Conservation (phyloP, 768 basidiomycete species). For the Tylopilus cervinicoccineus region DNA sequence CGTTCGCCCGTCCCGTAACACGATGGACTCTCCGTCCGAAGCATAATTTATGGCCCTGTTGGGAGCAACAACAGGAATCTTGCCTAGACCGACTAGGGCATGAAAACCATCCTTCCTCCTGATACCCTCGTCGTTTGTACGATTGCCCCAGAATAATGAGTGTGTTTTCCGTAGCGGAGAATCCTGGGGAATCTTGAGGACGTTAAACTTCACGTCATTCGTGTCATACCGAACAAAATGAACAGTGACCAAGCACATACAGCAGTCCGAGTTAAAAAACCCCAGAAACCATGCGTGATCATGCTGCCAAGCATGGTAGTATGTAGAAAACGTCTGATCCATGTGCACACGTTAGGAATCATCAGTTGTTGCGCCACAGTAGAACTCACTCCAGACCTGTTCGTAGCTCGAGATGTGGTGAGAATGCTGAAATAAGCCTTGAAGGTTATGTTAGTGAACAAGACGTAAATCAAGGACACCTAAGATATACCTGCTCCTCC, state of each 20-base stretch:
- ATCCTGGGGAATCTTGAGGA: slow-evolving; percentile 33
- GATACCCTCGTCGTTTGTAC: slow-evolving; percentile 50
- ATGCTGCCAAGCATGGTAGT: slow-evolving; percentile 52
- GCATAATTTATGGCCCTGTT: slow-evolving; percentile 13
- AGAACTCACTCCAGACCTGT: slow-evolving; percentile 49
- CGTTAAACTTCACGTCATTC: slow-evolving; percentile 1
- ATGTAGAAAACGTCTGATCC: slow-evolving; percentile 52
- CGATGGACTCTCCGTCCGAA: slow-evolving; percentile 34
- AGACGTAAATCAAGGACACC: neutral
- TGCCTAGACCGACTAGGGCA: slow-evolving; percentile 42
- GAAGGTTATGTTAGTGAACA: neutral
- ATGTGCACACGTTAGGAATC: slow-evolving; percentile 17
- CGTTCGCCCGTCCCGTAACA: slow-evolving; percentile 39
- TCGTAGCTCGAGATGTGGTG: slow-evolving; percentile 44
- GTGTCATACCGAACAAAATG: neutral
- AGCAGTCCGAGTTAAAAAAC: slow-evolving; percentile 35
- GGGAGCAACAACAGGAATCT: slow-evolving; percentile 39
- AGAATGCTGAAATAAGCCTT: slow-evolving; percentile 48
- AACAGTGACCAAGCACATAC: slow-evolving; percentile 29
- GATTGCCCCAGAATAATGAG: slow-evolving; percentile 42
- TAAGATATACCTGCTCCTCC: slow-evolving; percentile 53
- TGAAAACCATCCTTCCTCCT: slow-evolving; percentile 47
- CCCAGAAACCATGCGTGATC: slow-evolving; percentile 48
- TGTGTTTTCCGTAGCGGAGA: slow-evolving; percentile 49
- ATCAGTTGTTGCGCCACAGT: neutral